Evolutionary conservation across 495 filamentous ascomycete genomes (phyloP), one percentile per base, ranked within the genome.

Genomic region (Acidomyces sp.): DNA sequence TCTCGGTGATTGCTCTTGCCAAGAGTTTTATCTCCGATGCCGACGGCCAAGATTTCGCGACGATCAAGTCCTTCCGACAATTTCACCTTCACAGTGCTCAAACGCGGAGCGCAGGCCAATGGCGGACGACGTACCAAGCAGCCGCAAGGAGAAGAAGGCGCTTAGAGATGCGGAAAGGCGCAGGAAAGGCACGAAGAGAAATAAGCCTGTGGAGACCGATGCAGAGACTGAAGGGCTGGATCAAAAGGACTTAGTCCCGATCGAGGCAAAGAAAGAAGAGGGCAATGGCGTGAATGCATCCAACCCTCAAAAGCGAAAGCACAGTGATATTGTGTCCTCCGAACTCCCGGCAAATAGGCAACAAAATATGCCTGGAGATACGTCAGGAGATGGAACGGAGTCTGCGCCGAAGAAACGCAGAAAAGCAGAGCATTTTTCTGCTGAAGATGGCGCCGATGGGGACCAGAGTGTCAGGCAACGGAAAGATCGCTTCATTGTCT

Each of bases 401-500:
- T 9, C 22, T 13, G 32, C 17, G 40, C 29, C 5, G 7, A 41
- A 40, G 34, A 39, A 39, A 35, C 43, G 33, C 26, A 43, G 41
- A 27, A 43, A 35, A 33, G 13, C 20, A n/a, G 39, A 33, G 21
- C 25, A 31, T 6, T 24, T 16, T 18, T 12, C 31, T 9, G 36
- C 32, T 6, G 33, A 38, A 16, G 16, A 24, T 6, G 16, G 20
- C 24, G 25, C 21, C 15, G 42, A 26, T 15, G 17, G 5, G 7
- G 29, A 15, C 10, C 37, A 21, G 7, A 30, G 12, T 11, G 5
- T 22, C 15, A 25, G 18, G 0, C 28, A 20, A 21, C 23, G 21
- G 25, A 37, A 44, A 27, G 24, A 24, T 12, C 48, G 47, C 20
- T 54, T 54, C 47, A 46, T 54, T 35, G 19, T 46, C 23, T 54